Evolutionary conservation across 768 basidiomycete species (phyloP).

Genomic region (Neoboletus magnificus): DNA sequence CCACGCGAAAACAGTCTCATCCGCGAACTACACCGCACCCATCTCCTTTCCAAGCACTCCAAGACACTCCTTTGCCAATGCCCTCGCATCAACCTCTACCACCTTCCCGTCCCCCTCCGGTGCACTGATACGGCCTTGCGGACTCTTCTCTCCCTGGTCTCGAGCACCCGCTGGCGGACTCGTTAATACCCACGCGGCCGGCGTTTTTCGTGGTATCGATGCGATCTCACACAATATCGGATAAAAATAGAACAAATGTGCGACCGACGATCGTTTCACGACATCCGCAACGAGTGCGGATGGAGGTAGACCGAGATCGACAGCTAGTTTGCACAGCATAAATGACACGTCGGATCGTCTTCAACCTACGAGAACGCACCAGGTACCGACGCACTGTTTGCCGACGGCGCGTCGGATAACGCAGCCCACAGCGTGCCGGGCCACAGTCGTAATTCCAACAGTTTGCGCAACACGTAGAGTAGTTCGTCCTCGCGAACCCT

Average conservation of each 20-base stretch:
- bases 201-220: constrained; percentile 64
- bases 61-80: constrained; percentile 63
- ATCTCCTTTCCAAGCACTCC: constrained; percentile 72
- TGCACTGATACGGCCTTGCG: constrained; percentile 22
- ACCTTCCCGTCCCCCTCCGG: constrained; percentile 20
- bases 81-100: constrained; percentile 61
- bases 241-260: constrained; percentile 90
- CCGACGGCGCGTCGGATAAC: constrained; percentile 59
- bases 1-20: too few species aligned
- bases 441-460: constrained; percentile 72
- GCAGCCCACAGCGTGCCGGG: constrained; percentile 77
- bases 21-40: constrained; percentile 46
- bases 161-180: constrained; percentile 3
- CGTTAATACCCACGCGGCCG: constrained; percentile 58
- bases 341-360: neutral
- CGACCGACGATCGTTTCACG: constrained; percentile 68
- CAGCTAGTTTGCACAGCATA: constrained; percentile 19
- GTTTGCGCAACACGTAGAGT: constrained; percentile 74
- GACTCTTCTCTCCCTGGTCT: constrained; percentile 9
- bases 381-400: constrained; percentile 53
- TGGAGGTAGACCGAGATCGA: constrained; percentile 46
- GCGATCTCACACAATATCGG: constrained; percentile 74
- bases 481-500: constrained; percentile 90
- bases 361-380: constrained; percentile 33
- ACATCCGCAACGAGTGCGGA: constrained; percentile 63